Conservation (phyloP, 2,329 filamentous ascomycete genomes). For the Colletotrichum destructivum region DNA sequence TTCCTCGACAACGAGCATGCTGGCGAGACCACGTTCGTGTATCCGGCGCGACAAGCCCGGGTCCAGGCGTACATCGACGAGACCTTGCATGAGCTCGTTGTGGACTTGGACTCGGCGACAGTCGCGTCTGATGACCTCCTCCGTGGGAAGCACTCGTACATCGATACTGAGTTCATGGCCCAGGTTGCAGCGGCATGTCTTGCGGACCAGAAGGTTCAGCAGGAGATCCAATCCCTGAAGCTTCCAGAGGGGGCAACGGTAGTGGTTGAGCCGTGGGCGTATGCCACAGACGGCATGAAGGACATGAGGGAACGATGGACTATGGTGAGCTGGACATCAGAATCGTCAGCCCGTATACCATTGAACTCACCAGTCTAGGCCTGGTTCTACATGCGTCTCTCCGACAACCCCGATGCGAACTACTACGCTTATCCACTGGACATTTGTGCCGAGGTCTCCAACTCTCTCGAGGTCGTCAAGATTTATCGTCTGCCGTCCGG, state of each 20-base stretch:
- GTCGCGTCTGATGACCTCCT: constrained; percentile 47
- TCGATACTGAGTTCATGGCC: constrained; percentile 64
- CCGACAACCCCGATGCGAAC: constrained; percentile 64
- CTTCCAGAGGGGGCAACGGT: constrained; percentile 62
- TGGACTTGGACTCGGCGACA: constrained; percentile 42
- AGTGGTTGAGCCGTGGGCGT: constrained; percentile 69
- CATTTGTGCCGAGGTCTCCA: constrained; percentile 66
- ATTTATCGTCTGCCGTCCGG: constrained; percentile 64
- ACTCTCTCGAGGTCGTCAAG: constrained; percentile 64
- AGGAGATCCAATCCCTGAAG: constrained; percentile 57
- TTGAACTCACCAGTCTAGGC: constrained; percentile 5
- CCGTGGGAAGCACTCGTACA: constrained; percentile 61
- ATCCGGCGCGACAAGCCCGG: constrained; percentile 49
- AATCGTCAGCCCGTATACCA: too few relatives aligned
- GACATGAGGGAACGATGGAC: constrained; percentile 63
- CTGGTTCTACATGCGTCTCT: constrained; percentile 48
- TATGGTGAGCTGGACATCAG: constrained; percentile 57
- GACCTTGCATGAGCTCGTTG: constrained; percentile 43
- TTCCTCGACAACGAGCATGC: constrained; percentile 58
- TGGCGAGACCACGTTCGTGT: background rate
- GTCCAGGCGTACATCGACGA: constrained; percentile 51
- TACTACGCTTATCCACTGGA: constrained; percentile 72
- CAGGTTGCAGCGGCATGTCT: constrained; percentile 63
- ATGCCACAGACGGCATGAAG: constrained; percentile 67
- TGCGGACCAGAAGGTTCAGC: constrained; percentile 58